Percentiles rank a stretch among this genome's conserved stretches.
Conservation (phyloP, 2,329 filamentous ascomycete genomes). For the Bipolaris oryzae region DNA sequence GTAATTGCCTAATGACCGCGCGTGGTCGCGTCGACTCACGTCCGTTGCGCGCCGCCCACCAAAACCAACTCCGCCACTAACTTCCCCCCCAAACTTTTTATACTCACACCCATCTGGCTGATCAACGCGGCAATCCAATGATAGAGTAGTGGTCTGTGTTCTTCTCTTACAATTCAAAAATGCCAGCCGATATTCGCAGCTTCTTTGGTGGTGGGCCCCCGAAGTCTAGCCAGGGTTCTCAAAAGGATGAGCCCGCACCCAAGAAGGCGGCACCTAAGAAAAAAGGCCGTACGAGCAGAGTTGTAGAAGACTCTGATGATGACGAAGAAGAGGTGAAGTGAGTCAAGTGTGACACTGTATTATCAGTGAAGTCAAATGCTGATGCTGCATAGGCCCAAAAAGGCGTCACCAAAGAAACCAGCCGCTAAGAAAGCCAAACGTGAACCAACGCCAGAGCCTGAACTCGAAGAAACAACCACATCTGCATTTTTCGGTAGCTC, state of each 20-base stretch:
- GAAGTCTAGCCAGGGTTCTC: conserved; percentile 52
- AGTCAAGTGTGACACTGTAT: conserved; percentile 21
- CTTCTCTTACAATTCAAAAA: conserved; percentile 45
- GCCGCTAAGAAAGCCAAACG: conserved; percentile 63
- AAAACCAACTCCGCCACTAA: conserved; percentile 5
- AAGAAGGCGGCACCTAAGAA: conserved; percentile 52
- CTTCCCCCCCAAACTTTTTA: conserved; percentile 2
- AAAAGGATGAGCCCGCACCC: conserved; percentile 40
- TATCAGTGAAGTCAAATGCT: conserved; percentile 23
- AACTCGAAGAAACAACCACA: conserved; percentile 64
- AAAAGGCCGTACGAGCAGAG: conserved; percentile 46
- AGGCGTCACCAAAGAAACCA: conserved; percentile 62
- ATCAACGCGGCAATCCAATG: neutral
- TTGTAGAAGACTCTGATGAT: conserved; percentile 74
- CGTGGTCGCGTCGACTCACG: conserved; percentile 27
- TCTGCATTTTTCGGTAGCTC: conserved; percentile 68
- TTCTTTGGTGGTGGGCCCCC: conserved; percentile 85
- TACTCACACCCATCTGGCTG: neutral
- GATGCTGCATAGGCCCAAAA: conserved; percentile 44
- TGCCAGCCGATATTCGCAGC: conserved; percentile 85
- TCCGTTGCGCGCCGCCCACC: conserved; percentile 15
- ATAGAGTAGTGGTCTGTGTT: neutral
- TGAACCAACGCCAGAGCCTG: conserved; percentile 55
- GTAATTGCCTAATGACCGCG: conserved; percentile 20
- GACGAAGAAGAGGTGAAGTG: conserved; percentile 51